Base-by-base conservation (phyloP, 2,329 filamentous ascomycete genomes). In the Myriosclerotinia curreyana region DNA sequence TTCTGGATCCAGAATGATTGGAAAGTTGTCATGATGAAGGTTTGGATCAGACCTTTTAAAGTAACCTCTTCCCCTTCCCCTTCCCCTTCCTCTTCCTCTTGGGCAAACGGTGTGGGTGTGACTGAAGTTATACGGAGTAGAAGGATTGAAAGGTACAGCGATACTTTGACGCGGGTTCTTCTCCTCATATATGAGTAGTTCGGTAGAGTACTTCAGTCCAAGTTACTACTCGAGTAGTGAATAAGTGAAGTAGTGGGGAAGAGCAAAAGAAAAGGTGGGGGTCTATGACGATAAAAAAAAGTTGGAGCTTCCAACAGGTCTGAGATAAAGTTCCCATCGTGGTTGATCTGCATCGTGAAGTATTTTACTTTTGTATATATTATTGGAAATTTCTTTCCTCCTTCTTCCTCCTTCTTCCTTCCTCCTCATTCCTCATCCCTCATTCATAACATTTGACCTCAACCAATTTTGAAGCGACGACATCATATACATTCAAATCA, bases 241-340 rank as follows among this genome's bases (percentile, higher is more conserved):
- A n/a, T n/a, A n/a, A n/a, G n/a, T n/a, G n/a, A n/a, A n/a, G n/a
- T n/a, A n/a, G n/a, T n/a, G n/a, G n/a, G n/a, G n/a, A n/a, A 46
- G 55, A n/a, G 20, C 5, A 25, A 40, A 25, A 5, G 5, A 25
- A 28, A 34, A 9, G 34, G 22, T 40, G 34, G 61, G 60, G 52
- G 20, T n/a, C 31, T 50, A 63, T 58, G 53, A 63, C 53, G 61
- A 63, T 48, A n/a, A 49, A 63, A 49, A 63, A 58, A 56, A 58
- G 25, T 17, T 61, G 59, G 59, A 61, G 59, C 59, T 61, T 42
- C 36, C 59, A 42, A 54, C 48, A 22, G 44, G n/a, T 22, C 44
- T 44, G 42, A 61, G 48, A n/a, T 44, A 36, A 25, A 62, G 59
- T 48, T n/a, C n/a, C n/a, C n/a, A n/a, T n/a, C n/a, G n/a, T n/a